These are phyloP conservation scores for Annulohypoxylon truncatum DNA, from an alignment of 2,329 filamentous ascomycete genomes.

Conservation along the genomic window DNA sequence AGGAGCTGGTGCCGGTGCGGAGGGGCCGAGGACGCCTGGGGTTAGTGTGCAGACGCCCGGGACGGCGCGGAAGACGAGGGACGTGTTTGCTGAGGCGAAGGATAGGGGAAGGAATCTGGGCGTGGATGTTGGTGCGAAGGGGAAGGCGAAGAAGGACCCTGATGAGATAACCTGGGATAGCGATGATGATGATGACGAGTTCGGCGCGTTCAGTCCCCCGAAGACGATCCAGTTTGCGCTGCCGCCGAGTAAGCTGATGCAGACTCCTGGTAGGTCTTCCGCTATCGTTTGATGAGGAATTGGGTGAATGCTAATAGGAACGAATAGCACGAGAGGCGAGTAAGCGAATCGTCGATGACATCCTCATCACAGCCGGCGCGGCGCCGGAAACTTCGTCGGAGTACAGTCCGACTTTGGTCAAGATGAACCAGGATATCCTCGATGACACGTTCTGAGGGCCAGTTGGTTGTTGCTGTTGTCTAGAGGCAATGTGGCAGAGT, in stretches of 20 bases:
- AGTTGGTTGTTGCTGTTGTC: neutral
- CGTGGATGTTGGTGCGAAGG: slow-evolving; percentile 34
- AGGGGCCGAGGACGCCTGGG: slow-evolving; percentile 76
- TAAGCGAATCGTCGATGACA: slow-evolving; percentile 82
- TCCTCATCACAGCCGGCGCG: slow-evolving; percentile 79
- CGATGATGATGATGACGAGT: slow-evolving; percentile 76
- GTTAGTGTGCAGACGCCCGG: slow-evolving; percentile 86
- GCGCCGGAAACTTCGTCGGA: slow-evolving; percentile 66
- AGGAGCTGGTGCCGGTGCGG: slow-evolving; percentile 55
- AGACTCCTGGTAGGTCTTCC: slow-evolving; percentile 75
- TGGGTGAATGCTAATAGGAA: slow-evolving; percentile 30
- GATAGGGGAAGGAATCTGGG: slow-evolving; percentile 32
- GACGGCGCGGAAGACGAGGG: slow-evolving; percentile 61
- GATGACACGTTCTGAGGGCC: slow-evolving; percentile 69
- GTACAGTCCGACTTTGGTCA: slow-evolving; percentile 73
- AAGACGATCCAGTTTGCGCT: slow-evolving; percentile 92
- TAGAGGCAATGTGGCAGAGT: neutral
- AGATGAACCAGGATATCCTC: slow-evolving; percentile 71
- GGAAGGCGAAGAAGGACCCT: slow-evolving; percentile 49
- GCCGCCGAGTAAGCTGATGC: slow-evolving; percentile 79
- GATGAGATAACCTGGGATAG: slow-evolving; percentile 79
- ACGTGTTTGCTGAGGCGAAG: slow-evolving; percentile 57
- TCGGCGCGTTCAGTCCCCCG: slow-evolving; percentile 84
- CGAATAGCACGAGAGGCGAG: slow-evolving; percentile 79
- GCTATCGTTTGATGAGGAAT: neutral